Base-by-base conservation (phyloP, 305 asterid genomes). In the Andrographis paniculata region DNA sequence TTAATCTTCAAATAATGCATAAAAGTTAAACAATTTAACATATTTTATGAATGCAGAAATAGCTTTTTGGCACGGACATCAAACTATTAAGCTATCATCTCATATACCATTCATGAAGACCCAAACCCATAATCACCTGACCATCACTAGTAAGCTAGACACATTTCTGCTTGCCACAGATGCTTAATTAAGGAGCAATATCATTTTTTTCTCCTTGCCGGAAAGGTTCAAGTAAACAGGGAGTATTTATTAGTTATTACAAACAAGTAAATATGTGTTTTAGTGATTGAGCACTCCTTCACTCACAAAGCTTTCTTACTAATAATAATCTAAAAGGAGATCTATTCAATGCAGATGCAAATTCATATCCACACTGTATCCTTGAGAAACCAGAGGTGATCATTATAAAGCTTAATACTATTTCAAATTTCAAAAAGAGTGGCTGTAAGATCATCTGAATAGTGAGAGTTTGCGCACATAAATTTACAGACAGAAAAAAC, bases 1-100 rank as follows among this genome's bases (percentile, higher is more conserved):
- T 84, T 87, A 56, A 92, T 81, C 99, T 92, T 59, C 60, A 60
- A 27, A 56, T 46, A 48, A 35, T 27, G 61, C 36, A 51, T 36
- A 52, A 61, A 46, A 11, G 63, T 36, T 13, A 22, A 28, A 44
- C 56, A 27, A 24, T 21, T 19, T 35, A 58, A 58, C 38, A 23
- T 53, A 49, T 52, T 43, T 12, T 33, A 19, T 37, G 42, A 39
- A 19, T 37, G 42, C 46, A 37, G 40, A 13, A 49, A 23, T 2
- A 54, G 14, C 58, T 59, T 22, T 40, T 39, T 39, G 20, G 39
- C 46, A 37, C 20, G 21, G 53, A 28, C 7, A 18, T 12, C 42
- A 48, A 19, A 48, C 14, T 19, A 17, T 9, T 5, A n/a, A n/a
- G 16, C 40, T 11, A 13, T 35, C 4, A 11, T 35, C 5, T 35